Evolutionary conservation across 1,139 yeast genomes (phyloP), one percentile per base, ranked within the genome.

Genomic region (Lodderomyces elongisporus): DNA sequence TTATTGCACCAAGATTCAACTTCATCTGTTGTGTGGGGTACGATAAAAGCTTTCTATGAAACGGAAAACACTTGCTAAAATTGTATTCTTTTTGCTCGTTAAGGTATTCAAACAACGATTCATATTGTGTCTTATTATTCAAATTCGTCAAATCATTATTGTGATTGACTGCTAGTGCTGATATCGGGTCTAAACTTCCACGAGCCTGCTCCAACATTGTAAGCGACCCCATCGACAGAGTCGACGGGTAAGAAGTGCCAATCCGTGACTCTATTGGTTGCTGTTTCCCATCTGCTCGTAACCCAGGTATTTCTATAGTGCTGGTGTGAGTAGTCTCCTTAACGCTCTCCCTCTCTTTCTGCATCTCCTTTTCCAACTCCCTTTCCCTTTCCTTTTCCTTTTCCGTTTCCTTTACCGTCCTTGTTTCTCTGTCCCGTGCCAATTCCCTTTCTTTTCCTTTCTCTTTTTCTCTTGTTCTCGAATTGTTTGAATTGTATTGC

Each of bases 41-140:
- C 25, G 79, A 77, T 26, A 74, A 67, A 33, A 78, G 66, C 48
- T 81, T 80, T 37, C 95, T 65, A 52, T 83, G 85, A 38, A 79
- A 74, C 1, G 96, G 96, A 58, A 85, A 88, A 46, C 93, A 85
- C 47, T 79, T 81, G 13, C 80, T 77, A 55, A 79, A 85, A 38
- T 79, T 69, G 43, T 74, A 66, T 52, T 85, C 94, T 40, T 74
- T 72, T 30, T 62, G 62, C 43, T 70, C 72, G 39, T 58, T 60
- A 20, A 60, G 47, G 18, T 49, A 51, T 31, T 51, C 43, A 10
- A 54, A 42, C n/a, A 53, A 38, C 25, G 44, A 44, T 41, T 58
- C 65, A 31, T 48, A 44, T 2, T 34, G 24, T n/a, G 28, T 17
- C n/a, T 33, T 30, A 21, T 17, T 31, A n/a, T n/a, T n/a, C n/a